A percentile compares a stretch with the other conserved stretches of the same genome.
Conservation (phyloP, 345 rosid genomes). For the Heritiera littoralis region DNA sequence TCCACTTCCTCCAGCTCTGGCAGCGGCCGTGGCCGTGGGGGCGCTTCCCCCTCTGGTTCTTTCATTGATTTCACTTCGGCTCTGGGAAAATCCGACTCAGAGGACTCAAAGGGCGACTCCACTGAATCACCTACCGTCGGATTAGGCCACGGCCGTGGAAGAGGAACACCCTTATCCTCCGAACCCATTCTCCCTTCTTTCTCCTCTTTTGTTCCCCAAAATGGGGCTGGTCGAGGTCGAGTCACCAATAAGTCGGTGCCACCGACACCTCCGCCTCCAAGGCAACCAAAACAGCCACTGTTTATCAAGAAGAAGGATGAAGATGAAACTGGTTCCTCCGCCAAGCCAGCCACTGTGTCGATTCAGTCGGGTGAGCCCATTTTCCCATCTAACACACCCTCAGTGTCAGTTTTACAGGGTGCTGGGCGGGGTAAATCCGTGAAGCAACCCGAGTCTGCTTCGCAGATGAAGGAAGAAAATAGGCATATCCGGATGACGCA, state of each 20-base stretch:
- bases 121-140: slow-evolving; percentile 37
- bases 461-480: slow-evolving; percentile 45
- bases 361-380: slow-evolving; percentile 23
- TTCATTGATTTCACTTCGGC: slow-evolving; percentile 25
- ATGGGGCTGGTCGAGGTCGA: slow-evolving; percentile 51
- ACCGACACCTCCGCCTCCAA: slow-evolving; percentile 20
- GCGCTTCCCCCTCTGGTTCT: slow-evolving; percentile 17
- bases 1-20: slow-evolving; percentile 54
- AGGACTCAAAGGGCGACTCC: slow-evolving; percentile 31
- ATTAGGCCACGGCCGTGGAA: slow-evolving; percentile 70
- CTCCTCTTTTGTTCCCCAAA: slow-evolving; percentile 39
- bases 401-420: slow-evolving; percentile 37
- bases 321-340: neutral
- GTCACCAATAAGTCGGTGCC: slow-evolving; percentile 25
- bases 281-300: slow-evolving; percentile 30
- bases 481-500: slow-evolving; percentile 42
- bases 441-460: slow-evolving; percentile 28
- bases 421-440: slow-evolving; percentile 59
- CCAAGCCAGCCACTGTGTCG: slow-evolving; percentile 17
- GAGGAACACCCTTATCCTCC: slow-evolving; percentile 46
- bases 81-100: slow-evolving; percentile 31
- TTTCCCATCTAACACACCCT: slow-evolving; percentile 31
- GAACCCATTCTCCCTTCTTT: slow-evolving; percentile 43
- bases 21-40: slow-evolving; percentile 39
- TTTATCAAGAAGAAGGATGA: slow-evolving; percentile 34